phyloP scores from a whole-genome alignment of 2,329 filamentous ascomycete genomes.

The Massarina eburnea region DNA sequence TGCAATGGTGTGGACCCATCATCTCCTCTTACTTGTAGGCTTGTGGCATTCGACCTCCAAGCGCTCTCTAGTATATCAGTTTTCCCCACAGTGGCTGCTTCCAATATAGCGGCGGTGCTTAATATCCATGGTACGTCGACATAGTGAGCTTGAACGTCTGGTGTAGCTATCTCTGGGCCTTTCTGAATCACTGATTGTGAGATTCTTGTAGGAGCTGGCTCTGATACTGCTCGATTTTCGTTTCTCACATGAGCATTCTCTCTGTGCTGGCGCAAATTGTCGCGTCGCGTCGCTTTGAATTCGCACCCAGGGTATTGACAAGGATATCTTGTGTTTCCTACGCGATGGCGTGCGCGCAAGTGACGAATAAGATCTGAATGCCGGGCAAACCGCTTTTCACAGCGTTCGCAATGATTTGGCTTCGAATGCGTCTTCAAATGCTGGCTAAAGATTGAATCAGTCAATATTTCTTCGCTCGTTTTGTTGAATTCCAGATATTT shows the following conservation, averaged over 20 bases:
- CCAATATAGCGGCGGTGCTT: neutral
- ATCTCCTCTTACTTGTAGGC: conserved; percentile 3
- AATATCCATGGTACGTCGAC: no score
- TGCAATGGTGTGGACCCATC: conserved; percentile 17
- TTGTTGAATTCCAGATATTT: neutral
- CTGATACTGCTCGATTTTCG: neutral
- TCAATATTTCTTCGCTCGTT: neutral
- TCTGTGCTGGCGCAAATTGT: conserved; percentile 8
- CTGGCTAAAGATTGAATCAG: conserved; percentile 5
- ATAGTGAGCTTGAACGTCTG: neutral
- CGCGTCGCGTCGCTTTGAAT: conserved; percentile 10
- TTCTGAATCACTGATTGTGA: neutral
- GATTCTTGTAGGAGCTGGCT: no score
- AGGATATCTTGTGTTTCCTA: conserved; percentile 4
- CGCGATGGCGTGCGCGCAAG: conserved; percentile 6
- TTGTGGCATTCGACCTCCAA: neutral
- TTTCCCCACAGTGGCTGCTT: conserved; percentile 9
- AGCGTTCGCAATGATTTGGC: conserved; percentile 7
- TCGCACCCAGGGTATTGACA: conserved; percentile 5
- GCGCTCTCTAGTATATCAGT: conserved; percentile 1
- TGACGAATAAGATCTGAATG: conserved; percentile 10
- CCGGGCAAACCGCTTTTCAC: conserved; percentile 8
- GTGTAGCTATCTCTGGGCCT: no score
- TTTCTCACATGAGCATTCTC: neutral
- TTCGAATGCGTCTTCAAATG: conserved; percentile 15